Conservation (phyloP, 805 yeast genomes). For the Yamadazyma insecticola region DNA sequence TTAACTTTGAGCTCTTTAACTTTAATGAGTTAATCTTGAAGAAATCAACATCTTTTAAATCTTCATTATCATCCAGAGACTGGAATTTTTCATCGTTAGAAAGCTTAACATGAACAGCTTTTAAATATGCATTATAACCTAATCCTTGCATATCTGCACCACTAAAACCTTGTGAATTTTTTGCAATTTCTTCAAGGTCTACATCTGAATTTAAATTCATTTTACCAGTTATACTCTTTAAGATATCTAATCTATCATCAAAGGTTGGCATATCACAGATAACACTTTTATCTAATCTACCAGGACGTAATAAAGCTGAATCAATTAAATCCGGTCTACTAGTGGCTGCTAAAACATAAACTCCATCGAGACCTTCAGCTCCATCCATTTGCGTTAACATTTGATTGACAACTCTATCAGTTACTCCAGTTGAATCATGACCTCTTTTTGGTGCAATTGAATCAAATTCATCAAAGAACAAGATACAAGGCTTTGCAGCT, state of each 20-base stretch:
- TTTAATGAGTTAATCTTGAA: conserved; percentile 35
- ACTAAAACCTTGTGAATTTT: conserved; percentile 67
- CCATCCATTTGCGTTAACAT: conserved; percentile 98
- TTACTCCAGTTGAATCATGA: conserved; percentile 95
- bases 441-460: conserved; percentile 98
- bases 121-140: conserved; percentile 85
- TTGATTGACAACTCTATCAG: conserved; percentile 96
- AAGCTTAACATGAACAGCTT: conserved; percentile 74
- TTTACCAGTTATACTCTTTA: conserved; percentile 52
- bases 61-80: conserved; percentile 12
- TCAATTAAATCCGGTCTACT: conserved; percentile 94
- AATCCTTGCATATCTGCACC: conserved; percentile 96
- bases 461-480: conserved; percentile 94
- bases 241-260: conserved; percentile 70
- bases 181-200: conserved; percentile 52
- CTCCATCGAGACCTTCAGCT: conserved; percentile 96
- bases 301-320: conserved; percentile 91
- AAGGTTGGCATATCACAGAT: conserved; percentile 81
- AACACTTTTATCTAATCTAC: conserved; percentile 89
- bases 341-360: conserved; percentile 93
- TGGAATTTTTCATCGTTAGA: conserved; percentile 32
- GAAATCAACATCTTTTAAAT: conserved; percentile 27
- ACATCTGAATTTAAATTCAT: conserved; percentile 54
- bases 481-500: conserved; percentile 88
- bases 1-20: conserved; percentile 20